phyloP scores from a whole-genome alignment of 768 basidiomycete genomes.

The Phylloporus sp. region DNA sequence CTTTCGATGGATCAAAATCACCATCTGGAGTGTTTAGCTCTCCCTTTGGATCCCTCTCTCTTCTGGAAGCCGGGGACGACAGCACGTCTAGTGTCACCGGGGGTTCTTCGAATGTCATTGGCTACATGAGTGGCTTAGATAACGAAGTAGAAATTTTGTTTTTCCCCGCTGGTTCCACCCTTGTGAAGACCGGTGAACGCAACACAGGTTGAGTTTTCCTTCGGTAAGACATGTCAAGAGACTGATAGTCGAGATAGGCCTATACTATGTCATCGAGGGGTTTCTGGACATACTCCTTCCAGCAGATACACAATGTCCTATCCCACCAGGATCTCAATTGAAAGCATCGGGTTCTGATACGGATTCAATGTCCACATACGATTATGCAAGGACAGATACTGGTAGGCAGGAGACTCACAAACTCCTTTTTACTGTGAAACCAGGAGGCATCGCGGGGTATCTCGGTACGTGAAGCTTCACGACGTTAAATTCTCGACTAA shows the following conservation, averaged over 20 bases:
- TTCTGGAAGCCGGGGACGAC: constrained; percentile 71
- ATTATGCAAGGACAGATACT: constrained; percentile 25
- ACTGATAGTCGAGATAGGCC: constrained; percentile 38
- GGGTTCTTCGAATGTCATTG: constrained; percentile 46
- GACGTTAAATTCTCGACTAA: constrained; percentile 1
- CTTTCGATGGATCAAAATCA: constrained; percentile 39
- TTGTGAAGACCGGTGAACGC: constrained; percentile 87
- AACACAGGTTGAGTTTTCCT: constrained; percentile 63
- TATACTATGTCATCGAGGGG: constrained; percentile 95
- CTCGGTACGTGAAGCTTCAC: constrained; percentile 51
- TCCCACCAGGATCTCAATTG: constrained; percentile 11
- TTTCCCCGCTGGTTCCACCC: constrained; percentile 79
- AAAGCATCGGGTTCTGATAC: constrained; percentile 27
- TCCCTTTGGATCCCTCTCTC: constrained; percentile 70
- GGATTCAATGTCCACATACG: constrained; percentile 37
- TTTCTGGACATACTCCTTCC: constrained; percentile 90
- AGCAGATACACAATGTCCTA: constrained; percentile 10
- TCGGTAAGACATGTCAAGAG: neutral
- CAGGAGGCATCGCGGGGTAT: constrained; percentile 97
- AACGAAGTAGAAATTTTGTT: constrained; percentile 96
- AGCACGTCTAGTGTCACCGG: constrained; percentile 60
- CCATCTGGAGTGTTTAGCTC: constrained; percentile 45
- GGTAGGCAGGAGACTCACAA: constrained; percentile 45
- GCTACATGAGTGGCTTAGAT: constrained; percentile 78
- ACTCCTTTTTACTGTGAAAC: constrained; percentile 90